phyloP scores from a whole-genome alignment of 257 asterid genomes.

The Solanum clarkiae region DNA sequence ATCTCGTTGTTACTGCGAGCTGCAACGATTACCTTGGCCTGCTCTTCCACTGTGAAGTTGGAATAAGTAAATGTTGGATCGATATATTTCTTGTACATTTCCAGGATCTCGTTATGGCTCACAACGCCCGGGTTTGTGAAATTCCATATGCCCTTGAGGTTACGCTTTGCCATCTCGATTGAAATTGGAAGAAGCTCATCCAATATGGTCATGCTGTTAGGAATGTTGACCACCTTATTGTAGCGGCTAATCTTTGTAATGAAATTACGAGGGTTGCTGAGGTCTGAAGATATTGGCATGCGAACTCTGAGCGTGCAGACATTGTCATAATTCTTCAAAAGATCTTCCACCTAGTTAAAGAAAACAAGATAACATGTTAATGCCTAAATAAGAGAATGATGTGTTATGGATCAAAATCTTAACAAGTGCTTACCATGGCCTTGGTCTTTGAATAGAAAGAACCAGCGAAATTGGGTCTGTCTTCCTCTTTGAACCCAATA shows the following conservation, averaged over 20 bases:
- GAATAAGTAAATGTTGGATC: conserved; percentile 2
- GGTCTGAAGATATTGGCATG: conserved; percentile 14
- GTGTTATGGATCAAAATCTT: background rate
- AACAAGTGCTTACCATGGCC: conserved; percentile 10
- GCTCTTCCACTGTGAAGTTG: conserved; percentile 13
- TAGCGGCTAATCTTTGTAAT: conserved; percentile 8
- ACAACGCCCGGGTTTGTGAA: conserved; percentile 12
- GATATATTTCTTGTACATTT: conserved; percentile 8
- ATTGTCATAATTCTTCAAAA: conserved; percentile 3
- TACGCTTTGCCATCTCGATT: conserved; percentile 14
- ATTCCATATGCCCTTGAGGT: conserved; percentile 9
- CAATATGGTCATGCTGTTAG: conserved; percentile 10
- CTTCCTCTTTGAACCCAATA: conserved; percentile 15
- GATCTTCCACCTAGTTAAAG: conserved; percentile 6
- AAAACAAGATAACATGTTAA: background rate
- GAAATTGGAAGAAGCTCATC: conserved; percentile 16
- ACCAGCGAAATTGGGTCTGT: conserved; percentile 7
- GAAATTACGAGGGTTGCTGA: conserved; percentile 11
- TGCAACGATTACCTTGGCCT: conserved; percentile 11
- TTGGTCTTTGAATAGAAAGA: conserved; percentile 19
- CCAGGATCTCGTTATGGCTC: conserved; percentile 10
- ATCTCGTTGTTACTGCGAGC: conserved; percentile 14
- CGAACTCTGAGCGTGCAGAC: conserved; percentile 11
- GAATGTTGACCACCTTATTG: conserved; percentile 11
- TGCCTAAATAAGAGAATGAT: background rate